Percentiles rank a stretch among this genome's conserved stretches.
phyloP scores from a whole-genome alignment of 2,329 filamentous ascomycete species.

The Aureobasidium sp. region DNA sequence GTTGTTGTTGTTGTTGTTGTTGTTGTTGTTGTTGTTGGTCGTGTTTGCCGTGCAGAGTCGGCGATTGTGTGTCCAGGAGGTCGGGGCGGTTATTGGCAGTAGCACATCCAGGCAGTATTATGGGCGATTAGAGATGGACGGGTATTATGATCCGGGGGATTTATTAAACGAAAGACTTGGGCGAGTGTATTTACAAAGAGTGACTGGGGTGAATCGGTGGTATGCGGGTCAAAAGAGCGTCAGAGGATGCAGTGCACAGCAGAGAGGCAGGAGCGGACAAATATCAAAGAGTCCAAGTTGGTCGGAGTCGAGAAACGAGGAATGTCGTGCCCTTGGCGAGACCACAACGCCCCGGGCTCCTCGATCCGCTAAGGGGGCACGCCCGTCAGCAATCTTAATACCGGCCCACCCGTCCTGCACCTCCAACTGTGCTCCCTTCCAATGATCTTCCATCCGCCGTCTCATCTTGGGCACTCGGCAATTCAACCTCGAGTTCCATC shows the following conservation, averaged over 20 bases:
- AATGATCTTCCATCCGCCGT: background rate
- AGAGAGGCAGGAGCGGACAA: background rate
- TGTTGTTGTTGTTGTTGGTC: background rate
- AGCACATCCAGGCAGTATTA: constrained; percentile 2
- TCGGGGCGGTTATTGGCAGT: constrained; percentile 13
- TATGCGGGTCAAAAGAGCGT: constrained; percentile 4
- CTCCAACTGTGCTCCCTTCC: background rate
- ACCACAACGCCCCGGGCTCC: background rate
- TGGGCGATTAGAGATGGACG: background rate
- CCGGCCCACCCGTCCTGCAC: background rate
- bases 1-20: background rate
- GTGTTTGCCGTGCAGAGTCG: background rate
- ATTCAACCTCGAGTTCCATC: background rate
- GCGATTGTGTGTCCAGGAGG: constrained; percentile 14
- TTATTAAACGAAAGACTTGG: background rate
- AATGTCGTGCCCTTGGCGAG: background rate
- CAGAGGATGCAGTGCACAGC: background rate
- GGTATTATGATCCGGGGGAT: background rate
- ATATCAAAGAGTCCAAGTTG: background rate
- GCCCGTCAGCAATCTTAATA: background rate
- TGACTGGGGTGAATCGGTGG: constrained; percentile 18
- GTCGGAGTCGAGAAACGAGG: background rate
- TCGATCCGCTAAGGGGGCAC: constrained; percentile 1
- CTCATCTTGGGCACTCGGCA: background rate
- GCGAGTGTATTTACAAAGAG: constrained; percentile 20